phyloP scores from a whole-genome alignment of 192 early-diverging fungal species.

The Coemansia reversa region DNA sequence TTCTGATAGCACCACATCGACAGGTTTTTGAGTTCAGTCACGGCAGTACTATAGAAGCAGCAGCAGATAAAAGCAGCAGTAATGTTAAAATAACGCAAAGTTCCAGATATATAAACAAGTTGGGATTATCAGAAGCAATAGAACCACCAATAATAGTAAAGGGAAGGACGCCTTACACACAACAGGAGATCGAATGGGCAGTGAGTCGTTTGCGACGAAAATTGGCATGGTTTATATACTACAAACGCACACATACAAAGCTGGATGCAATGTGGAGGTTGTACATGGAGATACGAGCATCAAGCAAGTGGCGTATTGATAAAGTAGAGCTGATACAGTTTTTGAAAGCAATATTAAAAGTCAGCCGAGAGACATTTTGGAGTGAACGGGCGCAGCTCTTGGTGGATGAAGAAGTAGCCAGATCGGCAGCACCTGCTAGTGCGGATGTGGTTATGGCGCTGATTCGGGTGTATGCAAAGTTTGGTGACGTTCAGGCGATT shows the following conservation, averaged over 20 bases:
- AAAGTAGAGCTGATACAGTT: constrained; percentile 24
- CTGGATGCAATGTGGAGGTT: constrained; percentile 39
- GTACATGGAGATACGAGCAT: constrained; percentile 16
- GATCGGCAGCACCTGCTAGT: neutral
- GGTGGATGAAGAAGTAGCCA: neutral
- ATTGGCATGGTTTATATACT: constrained; percentile 24
- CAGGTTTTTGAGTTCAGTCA: neutral
- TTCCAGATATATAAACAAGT: constrained; percentile 8
- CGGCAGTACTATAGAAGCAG: neutral
- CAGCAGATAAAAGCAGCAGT: neutral
- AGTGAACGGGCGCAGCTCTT: constrained; percentile 20
- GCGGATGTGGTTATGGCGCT: constrained; percentile 14
- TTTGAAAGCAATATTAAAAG: constrained; percentile 25
- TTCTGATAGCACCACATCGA: neutral
- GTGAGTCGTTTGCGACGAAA: constrained; percentile 23
- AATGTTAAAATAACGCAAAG: constrained; percentile 8
- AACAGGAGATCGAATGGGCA: constrained; percentile 18
- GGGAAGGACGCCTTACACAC: constrained; percentile 9
- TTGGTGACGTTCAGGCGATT: constrained; percentile 25
- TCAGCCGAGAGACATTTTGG: constrained; percentile 24
- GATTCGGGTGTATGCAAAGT: constrained; percentile 31
- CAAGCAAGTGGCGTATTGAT: constrained; percentile 14
- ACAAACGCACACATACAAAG: constrained; percentile 19
- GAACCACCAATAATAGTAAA: constrained; percentile 30
- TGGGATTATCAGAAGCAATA: neutral